These are phyloP conservation scores for Chlorella sorokiniana DNA, from an alignment of 139 green algal species.

Conservation along the genomic window DNA sequence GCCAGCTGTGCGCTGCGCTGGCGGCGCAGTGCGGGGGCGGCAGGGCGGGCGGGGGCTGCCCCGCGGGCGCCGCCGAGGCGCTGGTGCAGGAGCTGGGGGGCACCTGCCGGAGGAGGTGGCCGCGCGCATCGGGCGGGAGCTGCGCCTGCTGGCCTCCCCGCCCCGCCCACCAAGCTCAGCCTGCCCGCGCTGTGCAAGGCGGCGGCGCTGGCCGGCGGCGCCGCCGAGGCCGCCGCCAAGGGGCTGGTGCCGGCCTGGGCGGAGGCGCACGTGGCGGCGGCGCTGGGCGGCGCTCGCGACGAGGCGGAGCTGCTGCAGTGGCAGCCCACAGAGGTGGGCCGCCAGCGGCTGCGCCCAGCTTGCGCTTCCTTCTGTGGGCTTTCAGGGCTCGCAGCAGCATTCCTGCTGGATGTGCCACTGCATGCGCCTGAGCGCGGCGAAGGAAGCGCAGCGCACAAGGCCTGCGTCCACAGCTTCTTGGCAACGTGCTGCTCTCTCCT, in stretches of 20 bases:
- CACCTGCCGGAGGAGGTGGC: slow-evolving; percentile 7
- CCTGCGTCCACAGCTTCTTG: background rate
- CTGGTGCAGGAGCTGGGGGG: background rate
- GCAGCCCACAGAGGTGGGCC: slow-evolving; percentile 11
- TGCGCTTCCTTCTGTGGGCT: too few species aligned
- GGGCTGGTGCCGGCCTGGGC: background rate
- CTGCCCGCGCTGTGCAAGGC: slow-evolving; percentile 8
- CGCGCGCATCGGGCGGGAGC: background rate
- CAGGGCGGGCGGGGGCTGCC: background rate
- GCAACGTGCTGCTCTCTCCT: background rate
- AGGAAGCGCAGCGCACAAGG: too few species aligned
- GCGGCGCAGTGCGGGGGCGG: background rate
- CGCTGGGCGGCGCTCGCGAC: background rate
- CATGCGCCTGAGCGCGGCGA: too few species aligned
- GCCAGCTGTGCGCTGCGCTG: slow-evolving; percentile 21
- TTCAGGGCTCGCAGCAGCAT: too few species aligned
- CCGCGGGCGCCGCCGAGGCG: background rate
- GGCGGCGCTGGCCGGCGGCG: background rate
- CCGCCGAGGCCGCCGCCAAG: background rate
- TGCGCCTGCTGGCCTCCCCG: slow-evolving; percentile 11
- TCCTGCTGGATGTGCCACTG: too few species aligned
- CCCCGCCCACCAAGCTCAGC: slow-evolving; percentile 32
- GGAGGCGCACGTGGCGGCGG: background rate
- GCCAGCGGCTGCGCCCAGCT: too few species aligned
- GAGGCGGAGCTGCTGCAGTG: background rate